Evolutionary conservation across 2,329 filamentous ascomycete species (phyloP), one percentile per base, ranked within the genome.

Genomic region (Dactylellina cionopaga): DNA sequence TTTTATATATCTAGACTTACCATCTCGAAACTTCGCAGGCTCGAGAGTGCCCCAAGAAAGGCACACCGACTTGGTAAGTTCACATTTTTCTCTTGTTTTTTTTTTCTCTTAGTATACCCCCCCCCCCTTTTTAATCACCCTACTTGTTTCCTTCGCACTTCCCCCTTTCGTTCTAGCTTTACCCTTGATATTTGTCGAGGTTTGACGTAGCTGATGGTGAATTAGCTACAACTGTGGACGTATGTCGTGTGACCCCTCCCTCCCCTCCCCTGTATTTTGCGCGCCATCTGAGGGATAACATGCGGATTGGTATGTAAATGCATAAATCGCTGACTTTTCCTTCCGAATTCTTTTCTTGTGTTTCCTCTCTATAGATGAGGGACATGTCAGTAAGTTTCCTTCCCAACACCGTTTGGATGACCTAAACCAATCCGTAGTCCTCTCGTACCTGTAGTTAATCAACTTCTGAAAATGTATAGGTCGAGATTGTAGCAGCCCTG

Each of bases 401-500:
- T 52, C 70, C 58, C 24, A 33, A 2, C n/a, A 33, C 29, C n/a
- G 10, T 17, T 19, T 17, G 3, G 15, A 22, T 6, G 2, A 44
- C 35, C 39, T 43, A 5, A 5, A 55, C 39, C 37, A 39, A 13
- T 15, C 31, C 31, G n/a, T 31, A 35, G 35, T 47, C 25, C 13
- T n/a, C 74, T 58, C 22, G 5, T 29, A 55, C 49, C 13, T 31
- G 19, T 11, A 35, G 10, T 29, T 39, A 27, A 44, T 15, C 24
- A 13, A 39, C 4, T 19, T 6, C 27, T 13, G 35, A 39, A 54
- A 51, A 11, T 9, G 4, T n/a, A 25, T 74, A 90, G 89, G 90
- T 86, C 92, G 93, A 82, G 94, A 98, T 80, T 98, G 94, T 86
- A 89, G 90, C 75, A 88, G 92, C 81, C 90, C 92, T 70, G 88